Evolutionary conservation across 306 rosid genomes (phyloP), one percentile per base, ranked within the genome.

Genomic region (Prunus campanulata): DNA sequence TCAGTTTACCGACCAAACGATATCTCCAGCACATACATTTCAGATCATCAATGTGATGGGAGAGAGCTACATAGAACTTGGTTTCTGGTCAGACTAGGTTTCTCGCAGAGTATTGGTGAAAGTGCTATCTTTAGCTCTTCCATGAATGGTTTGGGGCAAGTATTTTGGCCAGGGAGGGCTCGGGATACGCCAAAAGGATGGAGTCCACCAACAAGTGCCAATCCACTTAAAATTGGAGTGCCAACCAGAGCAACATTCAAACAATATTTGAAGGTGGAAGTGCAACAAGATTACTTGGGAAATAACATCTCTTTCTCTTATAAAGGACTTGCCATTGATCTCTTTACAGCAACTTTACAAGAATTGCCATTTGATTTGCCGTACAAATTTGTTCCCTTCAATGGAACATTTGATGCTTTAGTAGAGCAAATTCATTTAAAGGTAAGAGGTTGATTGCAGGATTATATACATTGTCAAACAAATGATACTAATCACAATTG

Each of bases 21-120:
- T 80, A 70, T 16, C 51, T 20, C 69, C 81, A 69, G 22, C 29
- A 76, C 11, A 39, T 20, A 73, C 65, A 72, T 80, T 76, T 68
- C 80, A 83, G 79, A 85, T 85, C 64, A 77, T 65, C 47, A 79
- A 79, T 44, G 73, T 72, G 30, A 35, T 27, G 11, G 68, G 74
- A n/a, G 49, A 54, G 62, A 72, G 74, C 52, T 44, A 54, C 11
- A 66, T 12, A 14, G 63, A 79, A 24, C 56, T 72, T 6, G 78
- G 78, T 12, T 79, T 20, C 62, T 78, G 76, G 81, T 59, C 77
- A 42, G 48, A 52, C 51, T 71, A 15, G 77, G 82, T 20, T 71
- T 79, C 79, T 74, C 65, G 25, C 13, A 66, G 66, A 67, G 15
- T 11, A 5, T 65, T 15, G 0, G 35, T 11, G 20, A 46, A 7